These are phyloP conservation scores for Chaetomium olivaceum DNA, from an alignment of 2,329 filamentous ascomycete genomes.

Conservation along the genomic window DNA sequence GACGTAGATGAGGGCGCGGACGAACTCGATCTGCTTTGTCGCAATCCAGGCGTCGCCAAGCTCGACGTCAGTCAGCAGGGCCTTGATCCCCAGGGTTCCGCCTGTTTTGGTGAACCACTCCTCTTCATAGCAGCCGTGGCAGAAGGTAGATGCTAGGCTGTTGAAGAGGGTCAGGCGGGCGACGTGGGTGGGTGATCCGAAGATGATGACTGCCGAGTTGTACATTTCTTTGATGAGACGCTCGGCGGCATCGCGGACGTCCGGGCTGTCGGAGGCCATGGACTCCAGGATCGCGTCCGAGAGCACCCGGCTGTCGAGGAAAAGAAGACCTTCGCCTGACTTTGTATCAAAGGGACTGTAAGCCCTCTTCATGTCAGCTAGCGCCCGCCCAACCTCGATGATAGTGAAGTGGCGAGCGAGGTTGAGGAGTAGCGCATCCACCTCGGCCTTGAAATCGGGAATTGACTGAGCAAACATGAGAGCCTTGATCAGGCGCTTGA, in stretches of 20 bases:
- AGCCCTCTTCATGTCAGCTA: conserved; percentile 76
- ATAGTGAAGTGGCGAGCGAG: conserved; percentile 88
- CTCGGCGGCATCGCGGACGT: conserved; percentile 81
- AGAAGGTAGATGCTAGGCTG: conserved; percentile 79
- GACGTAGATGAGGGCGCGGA: conserved; percentile 90
- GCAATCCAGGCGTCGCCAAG: conserved; percentile 82
- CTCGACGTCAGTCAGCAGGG: conserved; percentile 80
- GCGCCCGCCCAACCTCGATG: conserved; percentile 82
- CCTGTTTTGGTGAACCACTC: conserved; percentile 99
- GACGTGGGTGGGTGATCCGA: conserved; percentile 71
- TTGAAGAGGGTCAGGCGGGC: conserved; percentile 81
- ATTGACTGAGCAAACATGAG: conserved; percentile 83
- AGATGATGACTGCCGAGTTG: conserved; percentile 73
- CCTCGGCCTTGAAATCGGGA: conserved; percentile 75
- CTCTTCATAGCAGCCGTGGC: conserved; percentile 93
- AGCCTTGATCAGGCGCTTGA: conserved; percentile 88
- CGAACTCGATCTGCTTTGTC: conserved; percentile 81
- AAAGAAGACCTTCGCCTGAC: conserved; percentile 82
- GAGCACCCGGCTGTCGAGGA: conserved; percentile 81
- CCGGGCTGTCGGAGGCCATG: conserved; percentile 78
- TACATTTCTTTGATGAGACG: conserved; percentile 76
- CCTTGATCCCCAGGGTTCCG: conserved; percentile 84
- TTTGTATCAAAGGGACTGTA: conserved; percentile 80
- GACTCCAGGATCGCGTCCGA: conserved; percentile 90
- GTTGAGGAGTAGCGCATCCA: conserved; percentile 73